These are phyloP conservation scores for Penicillium samsonianum DNA, from an alignment of 495 filamentous ascomycete species.

Conservation along the genomic window DNA sequence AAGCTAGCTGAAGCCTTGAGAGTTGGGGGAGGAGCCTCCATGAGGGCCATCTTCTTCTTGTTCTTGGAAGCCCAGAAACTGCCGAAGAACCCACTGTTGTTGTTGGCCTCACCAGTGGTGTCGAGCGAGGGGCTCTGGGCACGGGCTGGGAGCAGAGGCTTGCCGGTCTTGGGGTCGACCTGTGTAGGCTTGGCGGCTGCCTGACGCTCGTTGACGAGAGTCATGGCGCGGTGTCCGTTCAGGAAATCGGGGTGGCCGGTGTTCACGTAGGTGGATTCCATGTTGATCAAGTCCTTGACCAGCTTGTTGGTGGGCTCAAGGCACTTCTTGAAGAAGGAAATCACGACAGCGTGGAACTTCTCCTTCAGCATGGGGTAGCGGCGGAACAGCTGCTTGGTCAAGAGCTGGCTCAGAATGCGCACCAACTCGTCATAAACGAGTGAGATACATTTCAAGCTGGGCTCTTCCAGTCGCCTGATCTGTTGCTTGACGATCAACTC, in stretches of 20 bases:
- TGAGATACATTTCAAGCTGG: constrained; percentile 93
- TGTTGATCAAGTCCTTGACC: constrained; percentile 85
- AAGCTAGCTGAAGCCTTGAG: constrained; percentile 92
- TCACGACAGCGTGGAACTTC: constrained; percentile 93
- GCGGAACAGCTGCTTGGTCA: constrained; percentile 86
- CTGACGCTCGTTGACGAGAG: constrained; percentile 91
- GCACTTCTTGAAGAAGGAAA: constrained; percentile 93
- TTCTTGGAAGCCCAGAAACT: constrained; percentile 98
- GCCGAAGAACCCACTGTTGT: constrained; percentile 84
- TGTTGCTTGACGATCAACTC: constrained; percentile 99
- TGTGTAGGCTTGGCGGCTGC: constrained; percentile 81
- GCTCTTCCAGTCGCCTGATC: constrained; percentile 95
- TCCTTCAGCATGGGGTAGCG: constrained; percentile 93
- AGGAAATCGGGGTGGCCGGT: constrained; percentile 98
- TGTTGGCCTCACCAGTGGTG: constrained; percentile 54
- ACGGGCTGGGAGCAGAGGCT: constrained; percentile 81
- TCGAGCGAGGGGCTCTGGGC: constrained; percentile 68
- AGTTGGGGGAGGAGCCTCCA: constrained; percentile 91
- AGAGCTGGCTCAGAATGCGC: constrained; percentile 86
- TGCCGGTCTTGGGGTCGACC: constrained; percentile 98
- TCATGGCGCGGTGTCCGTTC: constrained; percentile 94
- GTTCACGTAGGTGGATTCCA: constrained; percentile 98
- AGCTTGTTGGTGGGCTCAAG: constrained; percentile 98
- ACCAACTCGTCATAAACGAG: constrained; percentile 98
- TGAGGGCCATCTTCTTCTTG: constrained; percentile 99